Conservation (phyloP, 495 filamentous ascomycete species). For the Tuber indicum region DNA sequence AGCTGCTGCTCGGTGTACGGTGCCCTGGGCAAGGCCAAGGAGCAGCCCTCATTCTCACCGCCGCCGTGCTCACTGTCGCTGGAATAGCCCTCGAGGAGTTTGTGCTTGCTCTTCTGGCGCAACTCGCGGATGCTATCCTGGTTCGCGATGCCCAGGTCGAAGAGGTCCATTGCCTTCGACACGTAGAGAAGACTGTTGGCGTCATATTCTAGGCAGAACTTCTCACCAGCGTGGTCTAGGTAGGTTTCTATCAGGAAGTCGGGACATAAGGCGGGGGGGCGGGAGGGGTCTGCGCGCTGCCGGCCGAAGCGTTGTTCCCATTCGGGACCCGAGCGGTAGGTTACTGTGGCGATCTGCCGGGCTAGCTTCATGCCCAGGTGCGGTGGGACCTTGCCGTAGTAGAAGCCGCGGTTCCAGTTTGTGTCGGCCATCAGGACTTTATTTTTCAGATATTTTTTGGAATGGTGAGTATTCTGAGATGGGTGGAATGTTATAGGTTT, state of each 20-base stretch:
- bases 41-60: slow-evolving; percentile 54
- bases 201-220: slow-evolving; percentile 97
- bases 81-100: slow-evolving; percentile 39
- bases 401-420: slow-evolving; percentile 95
- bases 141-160: slow-evolving; percentile 73
- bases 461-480: background rate
- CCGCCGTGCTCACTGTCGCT: slow-evolving; percentile 40
- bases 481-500: slow-evolving; percentile 2
- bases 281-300: slow-evolving; percentile 73
- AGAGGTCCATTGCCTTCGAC: slow-evolving; percentile 98
- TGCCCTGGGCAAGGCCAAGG: slow-evolving; percentile 70
- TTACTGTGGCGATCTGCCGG: slow-evolving; percentile 94
- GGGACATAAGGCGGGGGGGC: slow-evolving; percentile 84
- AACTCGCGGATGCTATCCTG: slow-evolving; percentile 51
- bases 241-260: slow-evolving; percentile 99
- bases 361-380: slow-evolving; percentile 97
- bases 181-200: slow-evolving; percentile 94
- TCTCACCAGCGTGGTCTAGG: slow-evolving; percentile 95
- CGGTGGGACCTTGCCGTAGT: slow-evolving; percentile 82
- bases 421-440: slow-evolving; percentile 93
- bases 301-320: slow-evolving; percentile 96
- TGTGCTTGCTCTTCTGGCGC: slow-evolving; percentile 49
- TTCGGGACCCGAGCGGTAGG: slow-evolving; percentile 92
- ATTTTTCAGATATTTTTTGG: background rate
- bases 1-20: slow-evolving; percentile 70